phyloP scores from a whole-genome alignment of 495 filamentous ascomycete genomes.

The Poronia punctata region DNA sequence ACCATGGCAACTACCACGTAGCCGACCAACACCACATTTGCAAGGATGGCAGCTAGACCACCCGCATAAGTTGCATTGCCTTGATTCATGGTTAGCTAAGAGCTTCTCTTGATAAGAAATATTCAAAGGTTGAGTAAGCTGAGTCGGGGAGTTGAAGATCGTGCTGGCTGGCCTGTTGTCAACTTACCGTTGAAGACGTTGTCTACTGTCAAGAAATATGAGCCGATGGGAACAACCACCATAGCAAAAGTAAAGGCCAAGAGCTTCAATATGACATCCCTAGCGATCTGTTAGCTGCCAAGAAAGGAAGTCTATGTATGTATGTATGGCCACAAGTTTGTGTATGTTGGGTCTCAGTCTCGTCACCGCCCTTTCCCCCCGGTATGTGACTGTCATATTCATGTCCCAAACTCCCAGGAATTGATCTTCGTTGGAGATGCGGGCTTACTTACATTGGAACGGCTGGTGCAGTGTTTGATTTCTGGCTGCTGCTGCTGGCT shows the following conservation, averaged over 20 bases:
- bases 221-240: slow-evolving; percentile 74
- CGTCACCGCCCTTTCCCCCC: too few relatives aligned
- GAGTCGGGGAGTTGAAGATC: background rate
- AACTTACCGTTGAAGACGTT: slow-evolving; percentile 66
- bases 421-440: background rate
- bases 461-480: slow-evolving; percentile 52
- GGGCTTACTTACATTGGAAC: slow-evolving; percentile 60
- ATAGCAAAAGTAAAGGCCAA: slow-evolving; percentile 86
- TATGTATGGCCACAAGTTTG: slow-evolving; percentile 1
- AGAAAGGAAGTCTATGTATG: too few relatives aligned
- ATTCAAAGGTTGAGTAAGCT: background rate
- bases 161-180: background rate
- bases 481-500: slow-evolving; percentile 25
- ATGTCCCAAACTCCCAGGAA: background rate
- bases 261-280: slow-evolving; percentile 82
- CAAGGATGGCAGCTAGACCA: slow-evolving; percentile 74
- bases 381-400: slow-evolving; percentile 1
- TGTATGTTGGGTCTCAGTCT: too few relatives aligned
- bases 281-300: slow-evolving; percentile 26
- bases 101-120: background rate
- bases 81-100: slow-evolving; percentile 3
- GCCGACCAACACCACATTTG: slow-evolving; percentile 83
- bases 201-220: slow-evolving; percentile 77
- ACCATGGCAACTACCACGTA: slow-evolving; percentile 89
- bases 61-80: slow-evolving; percentile 86